Percentiles rank a stretch among this genome's conserved stretches.
phyloP scores from a whole-genome alignment of 2,329 filamentous ascomycete species.

The Diaporthe citri region DNA sequence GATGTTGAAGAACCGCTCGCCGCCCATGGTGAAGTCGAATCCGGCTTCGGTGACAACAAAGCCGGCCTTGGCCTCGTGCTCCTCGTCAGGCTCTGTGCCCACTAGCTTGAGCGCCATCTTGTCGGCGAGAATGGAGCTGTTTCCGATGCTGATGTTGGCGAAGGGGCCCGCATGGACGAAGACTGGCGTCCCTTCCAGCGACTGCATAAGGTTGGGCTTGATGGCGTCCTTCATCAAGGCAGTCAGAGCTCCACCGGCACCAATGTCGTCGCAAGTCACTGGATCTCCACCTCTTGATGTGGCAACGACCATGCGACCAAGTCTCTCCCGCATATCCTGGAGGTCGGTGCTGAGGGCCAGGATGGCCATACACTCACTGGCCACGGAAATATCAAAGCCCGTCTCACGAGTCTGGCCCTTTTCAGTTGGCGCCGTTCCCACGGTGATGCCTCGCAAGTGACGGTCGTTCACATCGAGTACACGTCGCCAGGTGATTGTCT shows the following conservation, averaged over 20 bases:
- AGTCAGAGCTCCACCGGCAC: constrained; percentile 90
- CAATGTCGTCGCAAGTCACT: constrained; percentile 95
- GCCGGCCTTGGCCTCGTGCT: constrained; percentile 84
- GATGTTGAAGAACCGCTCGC: constrained; percentile 99
- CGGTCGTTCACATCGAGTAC: constrained; percentile 98
- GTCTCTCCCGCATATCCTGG: constrained; percentile 88
- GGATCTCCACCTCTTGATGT: constrained; percentile 88
- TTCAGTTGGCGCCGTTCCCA: constrained; percentile 90
- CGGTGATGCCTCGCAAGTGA: constrained; percentile 88
- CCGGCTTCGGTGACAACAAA: constrained; percentile 97
- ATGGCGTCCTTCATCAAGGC: constrained; percentile 98
- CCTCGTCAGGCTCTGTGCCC: constrained; percentile 92
- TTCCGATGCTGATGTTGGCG: constrained; percentile 97
- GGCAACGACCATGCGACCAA: constrained; percentile 96
- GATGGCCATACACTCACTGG: constrained; percentile 98
- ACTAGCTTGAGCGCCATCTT: constrained; percentile 96
- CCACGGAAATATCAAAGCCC: constrained; percentile 97
- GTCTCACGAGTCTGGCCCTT: constrained; percentile 90
- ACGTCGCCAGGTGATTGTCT: constrained; percentile 96
- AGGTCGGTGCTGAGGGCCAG: constrained; percentile 92
- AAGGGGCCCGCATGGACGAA: constrained; percentile 98
- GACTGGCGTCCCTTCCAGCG: constrained; percentile 94
- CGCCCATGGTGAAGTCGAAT: constrained; percentile 99
- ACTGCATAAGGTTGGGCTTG: constrained; percentile 99
- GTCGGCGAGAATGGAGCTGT: constrained; percentile 94